Percentiles rank a stretch among this genome's conserved stretches.
Conservation (phyloP, 192 early-diverging fungal genomes). For the Chytriomyces hyalinus region DNA sequence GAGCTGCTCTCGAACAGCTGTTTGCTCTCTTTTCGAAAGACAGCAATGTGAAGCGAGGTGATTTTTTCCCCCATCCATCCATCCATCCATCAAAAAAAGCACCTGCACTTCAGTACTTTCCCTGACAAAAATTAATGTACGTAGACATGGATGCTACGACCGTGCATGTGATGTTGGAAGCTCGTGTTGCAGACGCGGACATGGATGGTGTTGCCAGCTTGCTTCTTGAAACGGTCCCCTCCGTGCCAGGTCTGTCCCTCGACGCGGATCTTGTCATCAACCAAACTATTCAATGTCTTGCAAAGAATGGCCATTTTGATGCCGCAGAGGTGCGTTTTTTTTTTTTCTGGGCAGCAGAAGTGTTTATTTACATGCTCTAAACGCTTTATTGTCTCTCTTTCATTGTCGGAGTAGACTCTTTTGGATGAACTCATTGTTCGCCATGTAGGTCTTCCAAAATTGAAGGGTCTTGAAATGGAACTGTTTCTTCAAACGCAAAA, state of each 20-base stretch:
- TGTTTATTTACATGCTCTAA: too few relatives aligned
- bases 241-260: neutral
- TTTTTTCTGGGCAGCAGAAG: neutral
- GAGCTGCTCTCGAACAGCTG: neutral
- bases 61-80: too few relatives aligned
- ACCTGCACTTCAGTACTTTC: neutral
- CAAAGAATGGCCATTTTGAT: constrained; percentile 13
- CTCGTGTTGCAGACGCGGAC: constrained; percentile 22
- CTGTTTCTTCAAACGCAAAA: neutral
- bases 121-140: neutral
- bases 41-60: neutral
- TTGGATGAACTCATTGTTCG: constrained; percentile 5
- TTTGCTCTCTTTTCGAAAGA: constrained; percentile 1
- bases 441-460: neutral
- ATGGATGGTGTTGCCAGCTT: constrained; percentile 10
- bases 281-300: constrained; percentile 1
- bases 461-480: neutral
- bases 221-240: neutral
- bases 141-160: neutral
- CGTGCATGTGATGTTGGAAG: constrained; percentile 8
- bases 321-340: neutral
- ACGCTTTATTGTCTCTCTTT: neutral
- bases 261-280: neutral
- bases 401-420: neutral
- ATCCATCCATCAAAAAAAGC: neutral